phyloP scores from a whole-genome alignment of 148 eudicot species.

The Dysphania ambrosioides region DNA sequence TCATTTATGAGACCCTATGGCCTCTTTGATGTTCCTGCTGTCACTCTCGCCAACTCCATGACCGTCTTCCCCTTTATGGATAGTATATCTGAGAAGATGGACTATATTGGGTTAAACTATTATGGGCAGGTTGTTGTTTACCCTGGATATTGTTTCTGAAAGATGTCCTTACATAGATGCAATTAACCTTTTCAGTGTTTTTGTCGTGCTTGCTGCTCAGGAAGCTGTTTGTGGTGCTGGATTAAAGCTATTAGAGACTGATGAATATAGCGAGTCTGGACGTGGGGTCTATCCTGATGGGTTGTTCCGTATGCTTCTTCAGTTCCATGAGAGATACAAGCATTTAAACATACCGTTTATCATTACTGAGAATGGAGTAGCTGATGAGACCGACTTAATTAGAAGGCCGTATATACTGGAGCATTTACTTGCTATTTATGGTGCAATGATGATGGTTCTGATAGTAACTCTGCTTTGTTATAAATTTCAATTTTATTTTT shows the following conservation, averaged over 20 bases:
- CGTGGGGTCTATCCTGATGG: constrained; percentile 97
- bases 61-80: constrained; percentile 71
- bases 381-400: constrained; percentile 94
- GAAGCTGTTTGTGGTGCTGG: constrained; percentile 86
- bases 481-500: neutral
- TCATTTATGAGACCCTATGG: constrained; percentile 98
- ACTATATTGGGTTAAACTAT: constrained; percentile 86
- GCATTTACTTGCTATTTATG: constrained; percentile 84
- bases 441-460: constrained; percentile 81
- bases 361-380: constrained; percentile 81
- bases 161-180: neutral
- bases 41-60: constrained; percentile 70
- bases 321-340: constrained; percentile 93
- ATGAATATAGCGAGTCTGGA: constrained; percentile 97
- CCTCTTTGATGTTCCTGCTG: constrained; percentile 87
- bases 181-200: neutral
- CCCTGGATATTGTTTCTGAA: neutral
- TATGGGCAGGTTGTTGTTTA: constrained; percentile 74
- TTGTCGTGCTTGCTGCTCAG: constrained; percentile 35
- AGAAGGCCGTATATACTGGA: constrained; percentile 82
- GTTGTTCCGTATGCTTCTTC: constrained; percentile 80
- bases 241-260: constrained; percentile 75
- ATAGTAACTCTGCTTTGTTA: neutral
- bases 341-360: constrained; percentile 79
- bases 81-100: constrained; percentile 70